Evolutionary conservation across 805 yeast species (phyloP).

Genomic region (Allodekkera sacchari): DNA sequence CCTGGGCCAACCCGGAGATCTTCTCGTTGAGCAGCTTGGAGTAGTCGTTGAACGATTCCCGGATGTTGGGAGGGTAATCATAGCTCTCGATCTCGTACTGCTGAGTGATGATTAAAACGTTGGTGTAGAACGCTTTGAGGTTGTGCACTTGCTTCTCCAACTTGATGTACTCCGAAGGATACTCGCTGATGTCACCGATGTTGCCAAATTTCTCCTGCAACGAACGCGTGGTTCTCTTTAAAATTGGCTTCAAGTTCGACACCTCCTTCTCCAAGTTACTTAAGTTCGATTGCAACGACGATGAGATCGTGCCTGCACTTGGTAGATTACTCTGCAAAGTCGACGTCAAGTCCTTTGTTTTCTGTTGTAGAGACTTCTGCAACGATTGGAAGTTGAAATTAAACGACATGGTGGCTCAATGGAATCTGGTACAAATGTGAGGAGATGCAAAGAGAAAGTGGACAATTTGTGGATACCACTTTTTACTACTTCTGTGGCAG

Average conservation of each 20-base stretch:
- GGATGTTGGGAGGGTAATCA: slow-evolving; percentile 75
- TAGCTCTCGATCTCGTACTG: slow-evolving; percentile 71
- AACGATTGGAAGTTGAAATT: slow-evolving; percentile 11
- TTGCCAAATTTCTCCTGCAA: slow-evolving; percentile 54
- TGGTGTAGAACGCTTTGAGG: slow-evolving; percentile 50
- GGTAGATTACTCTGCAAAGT: slow-evolving; percentile 25
- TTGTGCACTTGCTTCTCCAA: slow-evolving; percentile 63
- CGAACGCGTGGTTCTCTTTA: slow-evolving; percentile 51
- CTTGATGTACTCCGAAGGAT: slow-evolving; percentile 64
- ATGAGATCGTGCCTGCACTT: slow-evolving; percentile 25
- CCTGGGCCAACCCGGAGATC: slow-evolving; percentile 51
- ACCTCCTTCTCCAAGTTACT: slow-evolving; percentile 27
- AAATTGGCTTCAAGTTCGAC: slow-evolving; percentile 35
- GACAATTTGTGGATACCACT: no score
- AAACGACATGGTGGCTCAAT: slow-evolving; percentile 12
- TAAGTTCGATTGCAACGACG: slow-evolving; percentile 24
- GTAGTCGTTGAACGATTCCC: slow-evolving; percentile 57
- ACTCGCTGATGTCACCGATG: slow-evolving; percentile 59
- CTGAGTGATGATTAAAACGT: slow-evolving; percentile 39
- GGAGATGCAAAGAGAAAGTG: no score
- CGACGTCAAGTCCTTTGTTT: slow-evolving; percentile 12
- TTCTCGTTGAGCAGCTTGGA: slow-evolving; percentile 48
- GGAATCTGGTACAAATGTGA: no score
- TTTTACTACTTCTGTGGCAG: no score
- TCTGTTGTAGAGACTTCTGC: slow-evolving; percentile 15